These are phyloP conservation scores for Coprinellus aureogranulatus DNA, from an alignment of 768 basidiomycete genomes.

Conservation along the genomic window DNA sequence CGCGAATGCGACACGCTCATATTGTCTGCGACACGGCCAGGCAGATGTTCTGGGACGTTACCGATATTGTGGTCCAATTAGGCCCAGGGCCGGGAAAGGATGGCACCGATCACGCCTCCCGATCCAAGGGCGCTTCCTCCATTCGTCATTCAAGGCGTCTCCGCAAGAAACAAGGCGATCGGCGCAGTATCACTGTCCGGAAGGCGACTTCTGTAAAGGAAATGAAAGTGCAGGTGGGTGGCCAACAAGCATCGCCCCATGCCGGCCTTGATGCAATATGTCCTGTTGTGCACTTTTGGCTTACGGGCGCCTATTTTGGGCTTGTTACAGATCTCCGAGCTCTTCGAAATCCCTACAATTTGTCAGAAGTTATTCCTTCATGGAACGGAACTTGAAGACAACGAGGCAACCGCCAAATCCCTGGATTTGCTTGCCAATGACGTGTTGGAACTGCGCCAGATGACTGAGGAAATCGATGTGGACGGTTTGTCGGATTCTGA, in stretches of 20 bases:
- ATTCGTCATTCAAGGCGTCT: slow-evolving; percentile 71
- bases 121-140: slow-evolving; percentile 22
- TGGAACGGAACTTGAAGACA: slow-evolving; percentile 64
- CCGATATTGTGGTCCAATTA: slow-evolving; percentile 58
- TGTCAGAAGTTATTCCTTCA: slow-evolving; percentile 69
- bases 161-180: slow-evolving; percentile 51
- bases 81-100: background rate
- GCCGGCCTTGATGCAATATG: too few species aligned
- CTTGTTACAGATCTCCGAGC: slow-evolving; percentile 53
- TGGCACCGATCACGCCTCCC: slow-evolving; percentile 31
- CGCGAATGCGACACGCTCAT: background rate
- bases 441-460: slow-evolving; percentile 62
- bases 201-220: slow-evolving; percentile 75
- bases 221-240: slow-evolving; percentile 66
- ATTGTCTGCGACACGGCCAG: slow-evolving; percentile 33
- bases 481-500: slow-evolving; percentile 49
- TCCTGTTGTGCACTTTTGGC: background rate
- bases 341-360: slow-evolving; percentile 68
- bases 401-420: slow-evolving; percentile 52
- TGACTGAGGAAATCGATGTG: slow-evolving; percentile 58
- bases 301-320: background rate
- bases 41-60: slow-evolving; percentile 54
- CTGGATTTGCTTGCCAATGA: slow-evolving; percentile 56
- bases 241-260: too few species aligned
- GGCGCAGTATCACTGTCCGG: slow-evolving; percentile 51